A percentile compares a stretch with the other conserved stretches of the same genome.
Conservation (phyloP, 257 asterid species). For the Solanum chmielewskii region DNA sequence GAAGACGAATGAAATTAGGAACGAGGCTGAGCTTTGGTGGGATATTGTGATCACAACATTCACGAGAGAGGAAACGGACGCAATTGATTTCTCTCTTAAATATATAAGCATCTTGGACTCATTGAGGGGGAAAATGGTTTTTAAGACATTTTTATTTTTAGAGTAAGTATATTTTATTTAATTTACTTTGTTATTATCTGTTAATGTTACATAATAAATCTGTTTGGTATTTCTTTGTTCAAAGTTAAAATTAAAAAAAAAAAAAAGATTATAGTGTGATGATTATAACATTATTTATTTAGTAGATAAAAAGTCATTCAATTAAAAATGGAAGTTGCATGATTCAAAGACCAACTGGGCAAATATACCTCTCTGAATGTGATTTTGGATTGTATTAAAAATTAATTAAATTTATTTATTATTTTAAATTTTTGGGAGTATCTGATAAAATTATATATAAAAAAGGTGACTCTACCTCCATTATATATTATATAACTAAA, state of each 20-base stretch:
- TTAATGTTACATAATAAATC: not conserved
- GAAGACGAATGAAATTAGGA: not conserved
- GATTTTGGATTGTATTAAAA: no score
- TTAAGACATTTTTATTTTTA: not conserved
- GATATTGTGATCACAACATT: not conserved
- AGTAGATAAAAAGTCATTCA: not conserved
- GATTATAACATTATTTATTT: not conserved
- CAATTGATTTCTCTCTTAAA: not conserved
- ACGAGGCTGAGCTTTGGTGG: not conserved
- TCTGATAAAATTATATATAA: no score
- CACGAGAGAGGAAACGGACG: not conserved
- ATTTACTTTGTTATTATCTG: no score
- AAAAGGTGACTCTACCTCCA: no score
- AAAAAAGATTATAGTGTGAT: not conserved
- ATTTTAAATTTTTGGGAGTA: no score
- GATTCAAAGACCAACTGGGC: not conserved
- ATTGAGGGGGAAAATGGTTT: not conserved
- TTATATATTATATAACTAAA: no score
- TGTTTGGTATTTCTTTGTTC: not conserved
- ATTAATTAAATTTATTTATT: no score
- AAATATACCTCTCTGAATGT: not conserved
- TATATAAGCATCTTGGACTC: not conserved
- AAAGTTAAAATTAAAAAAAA: not conserved
- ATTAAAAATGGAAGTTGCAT: not conserved
- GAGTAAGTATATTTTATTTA: no score